Conservation (phyloP, 2,329 filamentous ascomycete genomes). For the Ceratocystis papillata region DNA sequence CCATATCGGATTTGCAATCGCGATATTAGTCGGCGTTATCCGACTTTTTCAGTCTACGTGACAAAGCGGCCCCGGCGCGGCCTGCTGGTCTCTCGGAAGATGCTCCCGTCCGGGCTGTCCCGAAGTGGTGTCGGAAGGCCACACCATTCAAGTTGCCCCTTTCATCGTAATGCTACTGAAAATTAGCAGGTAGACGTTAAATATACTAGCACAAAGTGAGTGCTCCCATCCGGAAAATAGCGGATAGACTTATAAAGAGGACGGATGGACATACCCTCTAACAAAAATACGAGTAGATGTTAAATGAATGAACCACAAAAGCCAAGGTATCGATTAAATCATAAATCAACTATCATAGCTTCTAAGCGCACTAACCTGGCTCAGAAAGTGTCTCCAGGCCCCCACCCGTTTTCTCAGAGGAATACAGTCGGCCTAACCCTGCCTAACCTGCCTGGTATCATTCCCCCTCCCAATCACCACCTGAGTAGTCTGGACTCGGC, state of each 20-base stretch:
- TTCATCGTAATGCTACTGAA: too few species aligned
- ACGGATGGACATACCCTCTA: not conserved
- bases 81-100: not conserved
- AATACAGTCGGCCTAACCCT: not conserved
- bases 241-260: not conserved
- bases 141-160: not conserved
- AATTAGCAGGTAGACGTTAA: too few species aligned
- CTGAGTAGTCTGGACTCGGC: constrained; percentile 18
- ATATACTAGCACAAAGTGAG: too few species aligned
- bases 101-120: not conserved
- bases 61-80: not conserved
- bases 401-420: not conserved
- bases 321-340: not conserved
- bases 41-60: too few species aligned
- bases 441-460: not conserved
- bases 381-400: not conserved
- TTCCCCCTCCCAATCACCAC: constrained; percentile 17
- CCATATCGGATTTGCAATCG: constrained; percentile 21
- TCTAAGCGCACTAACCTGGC: too few species aligned
- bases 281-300: not conserved
- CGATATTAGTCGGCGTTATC: too few species aligned
- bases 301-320: not conserved
- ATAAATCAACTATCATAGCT: not conserved
- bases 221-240: not conserved
- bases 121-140: not conserved